Base-by-base conservation (phyloP, 805 yeast species). In the Zygosaccharomyces pseudorouxii region DNA sequence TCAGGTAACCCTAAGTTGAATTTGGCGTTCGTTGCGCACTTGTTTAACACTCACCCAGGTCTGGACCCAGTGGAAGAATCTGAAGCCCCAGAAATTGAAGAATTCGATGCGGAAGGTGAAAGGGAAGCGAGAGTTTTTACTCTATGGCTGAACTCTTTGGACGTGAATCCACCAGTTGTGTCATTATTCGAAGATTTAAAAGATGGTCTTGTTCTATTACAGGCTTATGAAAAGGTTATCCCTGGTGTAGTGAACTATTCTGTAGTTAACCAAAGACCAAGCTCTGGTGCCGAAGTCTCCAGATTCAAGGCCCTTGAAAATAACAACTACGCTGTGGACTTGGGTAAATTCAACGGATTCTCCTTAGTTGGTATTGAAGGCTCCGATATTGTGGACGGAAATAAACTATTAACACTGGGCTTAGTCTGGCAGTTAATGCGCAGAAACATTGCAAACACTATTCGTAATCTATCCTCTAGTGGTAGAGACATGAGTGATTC, bases 361-460 rank as follows among this genome's bases (percentile, higher is more conserved):
- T 92, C 98, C 1, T 76, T 93, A 49, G 99, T 93, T 44, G 99
- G 99, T 56, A 93, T 93, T 55, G 98, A 93, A 67, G 99, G 99
- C 46, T 88, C 97, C 2, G 99, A 93, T 71, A 92, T 93, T 57
- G 84, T 87, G 35, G 99, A 93, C 68, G 98, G 97, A 55, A 84
- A 84, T 65, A 87, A 86, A 64, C 76, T 92, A 45, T 77, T 93
- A 59, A 89, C 96, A 0, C 77, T 93, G 58, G 99, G 93, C 11
- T 77, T 93, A 47, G 97, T 92, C 33, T 93, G 99, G 99, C 99
- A 93, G 75, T 78, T 93, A 63, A 93, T 93, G 99, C 82, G 99
- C 68, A 81, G 96, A 68, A 93, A 93, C 70, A 95, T 93, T 60
- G 84, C 83, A 52, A 79, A 82, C 57, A 93, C 99, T 2, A 77